Conservation (phyloP, 2,329 filamentous ascomycete species). For the Lachnellula occidentalis region DNA sequence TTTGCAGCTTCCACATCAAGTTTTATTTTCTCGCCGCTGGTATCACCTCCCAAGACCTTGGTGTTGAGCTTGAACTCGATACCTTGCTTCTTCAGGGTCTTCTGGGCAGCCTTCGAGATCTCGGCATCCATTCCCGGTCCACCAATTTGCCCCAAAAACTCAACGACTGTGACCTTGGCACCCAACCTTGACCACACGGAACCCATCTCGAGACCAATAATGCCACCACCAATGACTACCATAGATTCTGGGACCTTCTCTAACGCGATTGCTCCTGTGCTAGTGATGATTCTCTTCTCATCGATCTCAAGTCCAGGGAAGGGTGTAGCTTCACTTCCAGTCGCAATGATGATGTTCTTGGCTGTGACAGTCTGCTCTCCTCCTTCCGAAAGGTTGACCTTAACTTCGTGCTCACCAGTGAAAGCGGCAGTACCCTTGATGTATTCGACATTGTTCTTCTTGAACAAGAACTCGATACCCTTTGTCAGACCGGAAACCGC, state of each 20-base stretch:
- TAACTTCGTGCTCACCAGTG: constrained; percentile 82
- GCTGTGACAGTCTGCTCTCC: constrained; percentile 80
- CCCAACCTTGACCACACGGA: constrained; percentile 96
- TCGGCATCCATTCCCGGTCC: constrained; percentile 96
- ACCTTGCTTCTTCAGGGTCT: constrained; percentile 91
- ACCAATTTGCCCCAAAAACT: constrained; percentile 93
- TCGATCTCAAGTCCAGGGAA: constrained; percentile 96
- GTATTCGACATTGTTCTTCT: constrained; percentile 99
- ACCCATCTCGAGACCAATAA: constrained; percentile 97
- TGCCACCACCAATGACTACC: constrained; percentile 96
- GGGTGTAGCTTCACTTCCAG: constrained; percentile 88
- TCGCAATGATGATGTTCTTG: constrained; percentile 98
- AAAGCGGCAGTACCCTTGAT: constrained; percentile 90
- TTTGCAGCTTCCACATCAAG: constrained; percentile 87
- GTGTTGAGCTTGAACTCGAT: constrained; percentile 98
- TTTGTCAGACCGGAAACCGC: constrained; percentile 88
- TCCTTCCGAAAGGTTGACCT: constrained; percentile 84
- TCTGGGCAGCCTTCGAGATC: constrained; percentile 85
- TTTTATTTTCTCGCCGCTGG: constrained; percentile 69
- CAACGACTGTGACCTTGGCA: constrained; percentile 91
- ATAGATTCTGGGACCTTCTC: constrained; percentile 91
- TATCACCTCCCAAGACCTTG: constrained; percentile 86
- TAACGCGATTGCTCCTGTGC: constrained; percentile 87
- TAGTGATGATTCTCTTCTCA: constrained; percentile 95
- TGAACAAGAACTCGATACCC: constrained; percentile 95